These are phyloP conservation scores for Cercophora samala DNA, from an alignment of 495 filamentous ascomycete genomes.

Conservation along the genomic window DNA sequence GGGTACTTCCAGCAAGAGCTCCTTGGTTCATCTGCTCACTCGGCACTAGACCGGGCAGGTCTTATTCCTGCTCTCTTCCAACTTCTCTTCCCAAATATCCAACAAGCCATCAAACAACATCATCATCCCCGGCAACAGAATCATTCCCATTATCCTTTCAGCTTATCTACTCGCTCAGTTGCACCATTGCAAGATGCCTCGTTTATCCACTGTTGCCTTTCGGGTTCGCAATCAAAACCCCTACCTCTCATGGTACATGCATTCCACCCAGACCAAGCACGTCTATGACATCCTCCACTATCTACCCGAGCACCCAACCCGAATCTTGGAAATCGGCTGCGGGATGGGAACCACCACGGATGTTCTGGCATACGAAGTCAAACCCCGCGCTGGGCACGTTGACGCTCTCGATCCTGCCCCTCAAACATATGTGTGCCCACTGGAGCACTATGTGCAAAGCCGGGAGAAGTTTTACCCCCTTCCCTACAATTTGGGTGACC, in stretches of 20 bases:
- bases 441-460: not conserved
- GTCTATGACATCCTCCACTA: conserved; percentile 43
- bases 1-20: too few species aligned
- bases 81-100: too few species aligned
- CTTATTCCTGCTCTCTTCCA: too few species aligned
- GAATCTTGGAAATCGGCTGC: conserved; percentile 54
- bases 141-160: too few species aligned
- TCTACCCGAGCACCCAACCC: conserved; percentile 23
- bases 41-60: too few species aligned
- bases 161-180: too few species aligned
- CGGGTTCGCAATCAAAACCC: too few species aligned
- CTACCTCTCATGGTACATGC: conserved; percentile 26
- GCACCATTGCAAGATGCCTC: too few species aligned
- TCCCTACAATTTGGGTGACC: conserved; percentile 31
- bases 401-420: conserved; percentile 50
- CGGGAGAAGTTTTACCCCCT: not conserved
- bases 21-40: too few species aligned
- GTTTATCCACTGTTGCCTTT: too few species aligned
- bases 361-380: conserved; percentile 46
- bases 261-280: conserved; percentile 43
- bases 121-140: too few species aligned
- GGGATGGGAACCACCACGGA: conserved; percentile 52
- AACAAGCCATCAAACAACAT: too few species aligned
- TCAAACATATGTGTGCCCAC: conserved; percentile 40
- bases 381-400: conserved; percentile 37